These are phyloP conservation scores for Xylariaceae sp. DNA, from an alignment of 2,329 filamentous ascomycete species.

Conservation along the genomic window DNA sequence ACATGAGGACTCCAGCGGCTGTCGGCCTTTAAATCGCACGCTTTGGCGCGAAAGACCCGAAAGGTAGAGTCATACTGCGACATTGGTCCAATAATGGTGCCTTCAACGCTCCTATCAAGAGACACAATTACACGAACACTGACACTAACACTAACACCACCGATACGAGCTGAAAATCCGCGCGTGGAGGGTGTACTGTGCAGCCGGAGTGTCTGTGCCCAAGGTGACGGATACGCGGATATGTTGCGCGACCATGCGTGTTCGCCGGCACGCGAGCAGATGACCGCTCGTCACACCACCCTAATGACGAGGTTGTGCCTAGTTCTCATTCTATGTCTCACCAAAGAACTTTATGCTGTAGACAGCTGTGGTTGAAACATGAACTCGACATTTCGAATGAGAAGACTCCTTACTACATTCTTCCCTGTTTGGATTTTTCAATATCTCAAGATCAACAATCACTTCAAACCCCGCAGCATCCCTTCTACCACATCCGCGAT, in stretches of 20 bases:
- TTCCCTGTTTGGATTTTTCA: not conserved
- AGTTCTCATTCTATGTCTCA: too few relatives aligned
- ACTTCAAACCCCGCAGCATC: constrained; percentile 12
- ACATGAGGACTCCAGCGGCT: too few relatives aligned
- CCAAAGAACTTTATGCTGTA: too few relatives aligned
- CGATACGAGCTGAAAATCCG: constrained; percentile 20
- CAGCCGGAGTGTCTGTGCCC: constrained; percentile 9
- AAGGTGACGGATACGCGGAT: constrained; percentile 5
- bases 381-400: not conserved
- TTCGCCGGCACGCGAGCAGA: constrained; percentile 4
- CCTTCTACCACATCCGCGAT: constrained; percentile 49
- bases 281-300: not conserved
- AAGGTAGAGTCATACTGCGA: constrained; percentile 4
- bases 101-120: not conserved
- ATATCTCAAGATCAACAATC: not conserved
- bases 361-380: too few relatives aligned
- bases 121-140: constrained; percentile 16
- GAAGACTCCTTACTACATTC: not conserved
- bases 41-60: too few relatives aligned
- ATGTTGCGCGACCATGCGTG: constrained; percentile 14
- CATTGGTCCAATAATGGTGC: not conserved
- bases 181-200: not conserved
- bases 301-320: too few relatives aligned
- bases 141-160: constrained; percentile 11
- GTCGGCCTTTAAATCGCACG: too few relatives aligned